Percentiles rank a stretch among this genome's conserved stretches.
These are phyloP conservation scores for Clavispora phyllophila DNA, from an alignment of 805 yeast species.

Conservation along the genomic window DNA sequence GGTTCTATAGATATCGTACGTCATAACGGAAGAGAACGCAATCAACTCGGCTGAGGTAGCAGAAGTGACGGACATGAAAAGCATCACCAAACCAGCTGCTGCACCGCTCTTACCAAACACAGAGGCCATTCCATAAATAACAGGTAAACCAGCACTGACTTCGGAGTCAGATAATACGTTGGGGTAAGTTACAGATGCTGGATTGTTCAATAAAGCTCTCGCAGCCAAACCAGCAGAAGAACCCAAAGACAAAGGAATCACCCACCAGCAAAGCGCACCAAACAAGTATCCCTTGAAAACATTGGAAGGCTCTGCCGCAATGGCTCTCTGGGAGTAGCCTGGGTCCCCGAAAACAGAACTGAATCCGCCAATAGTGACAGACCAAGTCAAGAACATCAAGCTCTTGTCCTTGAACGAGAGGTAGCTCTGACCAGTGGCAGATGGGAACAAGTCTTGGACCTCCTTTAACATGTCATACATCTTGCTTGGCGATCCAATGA, in stretches of 20 bases:
- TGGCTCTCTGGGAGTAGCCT: conserved; percentile 32
- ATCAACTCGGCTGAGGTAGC: conserved; percentile 40
- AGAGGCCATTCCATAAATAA: conserved; percentile 27
- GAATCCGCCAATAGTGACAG: conserved; percentile 9
- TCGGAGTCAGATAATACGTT: conserved; percentile 1
- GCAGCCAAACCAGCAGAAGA: conserved; percentile 34
- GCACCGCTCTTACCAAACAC: conserved; percentile 40
- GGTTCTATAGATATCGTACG: conserved; percentile 37
- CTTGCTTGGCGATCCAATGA: conserved; percentile 41
- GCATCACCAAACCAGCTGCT: conserved; percentile 34
- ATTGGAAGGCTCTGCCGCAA: conserved; percentile 38
- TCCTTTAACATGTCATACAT: conserved; percentile 39
- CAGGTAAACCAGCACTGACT: conserved; percentile 27
- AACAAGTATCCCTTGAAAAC: conserved; percentile 41
- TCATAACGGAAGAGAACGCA: conserved; percentile 35
- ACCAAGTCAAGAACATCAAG: conserved; percentile 14
- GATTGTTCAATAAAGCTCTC: conserved; percentile 20
- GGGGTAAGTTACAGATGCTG: conserved; percentile 13
- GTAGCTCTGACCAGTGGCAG: conserved; percentile 4
- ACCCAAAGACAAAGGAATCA: conserved; percentile 35
- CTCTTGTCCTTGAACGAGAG: conserved; percentile 12
- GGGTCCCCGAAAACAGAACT: conserved; percentile 20
- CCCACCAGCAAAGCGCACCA: conserved; percentile 45
- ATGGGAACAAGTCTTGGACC: conserved; percentile 9
- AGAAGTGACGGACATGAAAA: conserved; percentile 41